phyloP scores from a whole-genome alignment of 768 basidiomycete species.

The Suillus clintonianus region DNA sequence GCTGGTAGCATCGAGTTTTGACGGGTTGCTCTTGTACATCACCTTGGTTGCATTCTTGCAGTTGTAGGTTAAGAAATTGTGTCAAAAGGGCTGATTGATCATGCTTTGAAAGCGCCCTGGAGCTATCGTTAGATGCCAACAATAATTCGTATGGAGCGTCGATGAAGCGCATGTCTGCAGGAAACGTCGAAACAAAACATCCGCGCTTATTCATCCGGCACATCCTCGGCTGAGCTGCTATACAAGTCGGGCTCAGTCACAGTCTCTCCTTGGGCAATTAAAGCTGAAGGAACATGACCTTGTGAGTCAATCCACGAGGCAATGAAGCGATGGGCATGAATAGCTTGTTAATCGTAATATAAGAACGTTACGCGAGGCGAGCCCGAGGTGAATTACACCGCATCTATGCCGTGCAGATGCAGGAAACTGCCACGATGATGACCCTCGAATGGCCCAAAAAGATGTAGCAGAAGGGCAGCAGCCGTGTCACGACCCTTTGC shows the following conservation, averaged over 20 bases:
- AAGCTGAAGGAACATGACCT: background rate
- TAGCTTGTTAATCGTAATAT: background rate
- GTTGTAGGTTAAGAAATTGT: background rate
- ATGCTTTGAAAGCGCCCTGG: background rate
- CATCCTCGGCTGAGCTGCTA: too few species aligned
- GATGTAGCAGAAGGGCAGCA: background rate
- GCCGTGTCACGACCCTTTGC: conserved; percentile 12
- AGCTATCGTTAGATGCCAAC: too few species aligned
- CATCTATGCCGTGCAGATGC: background rate
- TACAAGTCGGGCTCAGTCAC: background rate
- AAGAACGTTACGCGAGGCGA: background rate
- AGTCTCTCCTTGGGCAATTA: too few species aligned
- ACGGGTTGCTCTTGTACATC: background rate
- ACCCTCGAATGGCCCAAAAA: background rate
- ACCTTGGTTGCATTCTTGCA: background rate
- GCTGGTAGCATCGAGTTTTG: background rate
- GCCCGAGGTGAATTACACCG: background rate
- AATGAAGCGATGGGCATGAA: background rate
- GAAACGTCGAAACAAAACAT: background rate
- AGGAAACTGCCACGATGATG: background rate
- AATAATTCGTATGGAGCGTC: background rate
- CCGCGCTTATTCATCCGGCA: background rate
- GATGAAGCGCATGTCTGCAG: background rate
- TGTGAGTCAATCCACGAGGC: background rate
- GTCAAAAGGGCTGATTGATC: background rate